Evolutionary conservation across 352 stramenopile species (phyloP).

Genomic region (Bremia lactucae): DNA sequence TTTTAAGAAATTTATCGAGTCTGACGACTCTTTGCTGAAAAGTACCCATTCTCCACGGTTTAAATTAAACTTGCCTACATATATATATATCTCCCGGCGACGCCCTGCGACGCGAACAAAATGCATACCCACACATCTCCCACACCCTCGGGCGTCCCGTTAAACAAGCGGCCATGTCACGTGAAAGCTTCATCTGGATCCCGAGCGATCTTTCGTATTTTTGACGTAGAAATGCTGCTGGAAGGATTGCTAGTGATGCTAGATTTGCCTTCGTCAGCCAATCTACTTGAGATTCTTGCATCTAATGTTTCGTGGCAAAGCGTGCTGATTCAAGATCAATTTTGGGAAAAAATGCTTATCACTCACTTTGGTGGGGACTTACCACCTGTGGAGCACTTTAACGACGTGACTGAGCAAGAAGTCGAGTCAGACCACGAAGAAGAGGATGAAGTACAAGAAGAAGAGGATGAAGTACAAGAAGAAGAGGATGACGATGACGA

Average conservation of each 20-base stretch:
- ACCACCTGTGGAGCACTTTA: conserved; percentile 11
- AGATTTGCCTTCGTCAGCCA: conserved; percentile 16
- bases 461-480: too few species aligned
- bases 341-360: conserved; percentile 18
- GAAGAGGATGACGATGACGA: too few species aligned
- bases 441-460: too few species aligned
- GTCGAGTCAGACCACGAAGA: too few species aligned
- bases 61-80: too few species aligned
- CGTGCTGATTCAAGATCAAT: conserved; percentile 10
- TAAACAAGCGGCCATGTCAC: too few species aligned
- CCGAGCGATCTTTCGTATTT: conserved; percentile 6
- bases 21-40: too few species aligned
- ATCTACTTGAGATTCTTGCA: conserved; percentile 25
- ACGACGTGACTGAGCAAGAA: too few species aligned
- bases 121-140: conserved; percentile 3
- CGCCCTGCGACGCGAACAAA: conserved; percentile 6
- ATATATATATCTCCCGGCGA: too few species aligned
- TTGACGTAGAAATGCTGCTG: conserved; percentile 27
- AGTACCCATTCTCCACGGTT: too few species aligned
- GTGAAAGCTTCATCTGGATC: conserved; percentile 14
- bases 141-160: not conserved
- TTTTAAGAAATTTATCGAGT: too few species aligned
- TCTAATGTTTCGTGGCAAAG: conserved; percentile 12
- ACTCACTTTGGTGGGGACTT: conserved; percentile 18
- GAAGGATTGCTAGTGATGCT: conserved; percentile 15